phyloP scores from a whole-genome alignment of 2,329 filamentous ascomycete genomes.

The Blastomyces silverae region DNA sequence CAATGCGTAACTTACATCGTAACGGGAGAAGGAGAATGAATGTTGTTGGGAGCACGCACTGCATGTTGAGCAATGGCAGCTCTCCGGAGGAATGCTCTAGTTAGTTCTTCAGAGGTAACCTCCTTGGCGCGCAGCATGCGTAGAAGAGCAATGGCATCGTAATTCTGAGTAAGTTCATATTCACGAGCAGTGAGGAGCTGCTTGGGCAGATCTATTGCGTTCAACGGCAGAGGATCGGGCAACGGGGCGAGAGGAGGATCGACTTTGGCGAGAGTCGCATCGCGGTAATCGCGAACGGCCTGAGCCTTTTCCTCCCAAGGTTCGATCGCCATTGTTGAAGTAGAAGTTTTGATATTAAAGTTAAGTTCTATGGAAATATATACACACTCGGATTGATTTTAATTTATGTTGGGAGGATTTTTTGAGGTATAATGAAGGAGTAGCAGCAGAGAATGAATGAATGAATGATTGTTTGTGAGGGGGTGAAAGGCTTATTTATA shows the following conservation, averaged over 20 bases:
- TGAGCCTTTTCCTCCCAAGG: slow-evolving; percentile 23
- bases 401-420: no score
- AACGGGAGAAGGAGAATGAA: slow-evolving; percentile 15
- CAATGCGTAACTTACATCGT: background rate
- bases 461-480: no score
- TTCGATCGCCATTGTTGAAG: slow-evolving; percentile 12
- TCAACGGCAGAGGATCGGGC: slow-evolving; percentile 22
- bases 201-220: slow-evolving; percentile 35
- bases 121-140: slow-evolving; percentile 40
- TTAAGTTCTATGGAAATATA: no score
- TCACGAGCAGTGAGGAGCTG: slow-evolving; percentile 44
- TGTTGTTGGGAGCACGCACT: slow-evolving; percentile 29
- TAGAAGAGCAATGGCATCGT: slow-evolving; percentile 41
- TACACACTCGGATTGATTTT: no score
- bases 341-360: background rate
- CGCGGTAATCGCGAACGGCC: slow-evolving; percentile 24
- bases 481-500: no score
- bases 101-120: slow-evolving; percentile 42
- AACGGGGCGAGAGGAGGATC: slow-evolving; percentile 22
- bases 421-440: no score
- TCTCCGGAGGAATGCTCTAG: slow-evolving; percentile 49
- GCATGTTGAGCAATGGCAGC: slow-evolving; percentile 50
- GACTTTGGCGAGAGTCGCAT: slow-evolving; percentile 24
- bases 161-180: slow-evolving; percentile 45
- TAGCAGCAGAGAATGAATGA: no score